Evolutionary conservation across 345 rosid genomes (phyloP), one percentile per base, ranked within the genome.

Genomic region (Populus alba): DNA sequence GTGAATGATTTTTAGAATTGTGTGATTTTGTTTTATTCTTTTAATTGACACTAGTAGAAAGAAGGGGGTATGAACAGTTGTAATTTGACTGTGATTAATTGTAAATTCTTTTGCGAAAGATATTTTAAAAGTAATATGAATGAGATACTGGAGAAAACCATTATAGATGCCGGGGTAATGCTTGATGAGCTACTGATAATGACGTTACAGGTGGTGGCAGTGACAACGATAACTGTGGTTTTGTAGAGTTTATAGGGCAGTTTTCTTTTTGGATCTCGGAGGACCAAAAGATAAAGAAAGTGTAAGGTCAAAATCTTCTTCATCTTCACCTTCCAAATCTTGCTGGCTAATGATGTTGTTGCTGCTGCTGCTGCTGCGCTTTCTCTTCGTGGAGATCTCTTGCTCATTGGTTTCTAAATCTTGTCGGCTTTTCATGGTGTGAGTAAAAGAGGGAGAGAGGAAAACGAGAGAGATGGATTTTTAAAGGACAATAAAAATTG

Each of bases 221-320:
- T 11, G 72, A 29, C 15, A 41, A 25, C 2, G 75, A 31, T 43
- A 41, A 10, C 22, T 63, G 70, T 39, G 25, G 70, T 15, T 38
- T 59, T 38, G 16, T 15, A 18, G 68, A 0, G 76, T 43, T 15
- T 10, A 4, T 0, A 18, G 45, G 57, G 31, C 22, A 16, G 22
- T 3, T 38, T 17, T 23, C 7, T 59, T 59, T 12, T 33, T 38
- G 22, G 65, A 11, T 22, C 16, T 78, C 11, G 22, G 2, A 20
- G 57, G 43, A 13, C 47, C n/a, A 22, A 67, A 55, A 4, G 79
- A 57, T 3, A 82, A 49, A 8, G 83, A 77, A 4, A 86, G 83
- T n/a, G 81, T n/a, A 0, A 86, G 83, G 39, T 5, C 49, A 22
- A 74, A 25, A 43, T 75, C 76, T 1, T 73, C 23, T 2, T 83